Percentiles rank a stretch among this genome's conserved stretches.
Evolutionary conservation across 768 basidiomycete species (phyloP).

Genomic region (Cystobasidium onofrii): DNA sequence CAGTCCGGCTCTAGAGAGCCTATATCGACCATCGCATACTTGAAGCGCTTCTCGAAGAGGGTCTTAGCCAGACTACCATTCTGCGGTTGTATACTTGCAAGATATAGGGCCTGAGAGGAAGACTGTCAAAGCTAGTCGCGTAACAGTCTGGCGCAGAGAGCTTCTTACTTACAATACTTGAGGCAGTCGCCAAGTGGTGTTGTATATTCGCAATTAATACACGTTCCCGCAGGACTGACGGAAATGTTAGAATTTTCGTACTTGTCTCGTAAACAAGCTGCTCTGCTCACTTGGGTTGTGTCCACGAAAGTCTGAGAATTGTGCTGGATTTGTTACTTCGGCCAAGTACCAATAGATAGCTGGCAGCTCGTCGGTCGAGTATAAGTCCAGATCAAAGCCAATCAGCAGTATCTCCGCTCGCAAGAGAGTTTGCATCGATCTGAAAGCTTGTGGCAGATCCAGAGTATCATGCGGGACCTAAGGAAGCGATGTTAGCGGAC

Average conservation of each 20-base stretch:
- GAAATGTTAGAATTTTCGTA: background rate
- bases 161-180: background rate
- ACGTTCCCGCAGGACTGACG: background rate
- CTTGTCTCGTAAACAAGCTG: background rate
- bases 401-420: background rate
- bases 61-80: background rate
- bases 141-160: background rate
- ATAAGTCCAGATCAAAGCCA: conserved; percentile 31
- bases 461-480: background rate
- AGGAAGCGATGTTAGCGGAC: too few relatives aligned
- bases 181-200: background rate
- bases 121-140: background rate
- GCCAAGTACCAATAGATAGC: conserved; percentile 23
- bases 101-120: background rate
- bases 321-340: background rate
- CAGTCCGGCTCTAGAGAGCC: background rate
- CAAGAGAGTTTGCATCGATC: background rate
- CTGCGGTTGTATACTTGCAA: background rate
- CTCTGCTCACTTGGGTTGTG: background rate
- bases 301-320: background rate
- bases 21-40: background rate
- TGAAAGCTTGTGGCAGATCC: background rate
- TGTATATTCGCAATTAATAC: background rate
- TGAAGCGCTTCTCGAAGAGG: background rate
- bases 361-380: background rate